Base-by-base conservation (phyloP, 495 filamentous ascomycete genomes). In the Entonaema liquescens region DNA sequence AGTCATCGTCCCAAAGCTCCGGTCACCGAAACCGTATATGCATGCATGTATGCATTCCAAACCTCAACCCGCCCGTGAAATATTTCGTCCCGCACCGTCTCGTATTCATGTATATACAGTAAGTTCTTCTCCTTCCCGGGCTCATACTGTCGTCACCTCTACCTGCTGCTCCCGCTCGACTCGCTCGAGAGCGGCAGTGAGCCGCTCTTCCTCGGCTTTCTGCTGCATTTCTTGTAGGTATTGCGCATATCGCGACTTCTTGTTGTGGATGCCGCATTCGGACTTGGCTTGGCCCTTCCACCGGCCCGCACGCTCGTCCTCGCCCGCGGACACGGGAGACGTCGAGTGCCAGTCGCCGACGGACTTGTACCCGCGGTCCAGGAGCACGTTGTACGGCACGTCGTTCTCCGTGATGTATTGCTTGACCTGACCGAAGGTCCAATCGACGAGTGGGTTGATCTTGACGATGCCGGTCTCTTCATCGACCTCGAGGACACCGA, bases 221-320 rank as follows among this genome's bases (percentile, higher is more conserved):
- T 83, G 78, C 71, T 94, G 92, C 79, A 90, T 84, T 56, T 94
- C 87, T 69, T 86, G 84, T 50, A 98, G 80, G 77, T 89, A 97
- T 77, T 93, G 89, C 15, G 93, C 92, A 73, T 98, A 99, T 75
- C 93, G 91, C 69, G 92, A 95, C 73, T 92, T 88, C 78, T 94
- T 94, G 83, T 98, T 98, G 85, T 99, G 95, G 70, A 99, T 99
- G 7, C 95, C 95, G 77, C 95, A 99, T 82, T 99, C 95, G 2
- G 94, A 93, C 89, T 99, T 99, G 56, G 85, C 81, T 75, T 92
- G 89, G 42, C 95, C 95, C 83, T 97, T 97, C 95, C 95, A 99
- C 62, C 95, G 89, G 36, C 95, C 95, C 12, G 96, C 90, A n/a
- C 95, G 89, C 87, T 99, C 95, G 76, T 98, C 95, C 81, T 98